Percentiles rank a stretch among this genome's conserved stretches.
These are phyloP conservation scores for Penicillium palitans DNA, from an alignment of 2,329 filamentous ascomycete genomes.

Conservation along the genomic window DNA sequence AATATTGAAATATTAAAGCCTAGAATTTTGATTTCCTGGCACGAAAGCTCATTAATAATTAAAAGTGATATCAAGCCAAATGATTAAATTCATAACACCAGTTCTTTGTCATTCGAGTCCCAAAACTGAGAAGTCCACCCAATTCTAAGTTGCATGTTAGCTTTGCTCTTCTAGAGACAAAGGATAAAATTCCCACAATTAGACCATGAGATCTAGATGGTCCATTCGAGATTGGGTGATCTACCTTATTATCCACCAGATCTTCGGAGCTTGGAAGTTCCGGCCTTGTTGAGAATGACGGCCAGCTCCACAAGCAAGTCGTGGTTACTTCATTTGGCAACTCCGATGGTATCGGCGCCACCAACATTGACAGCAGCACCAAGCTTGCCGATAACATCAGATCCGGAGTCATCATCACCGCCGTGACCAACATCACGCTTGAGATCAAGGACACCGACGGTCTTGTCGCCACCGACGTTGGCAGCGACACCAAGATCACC, in stretches of 20 bases:
- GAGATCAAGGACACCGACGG: background rate
- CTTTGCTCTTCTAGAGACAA: background rate
- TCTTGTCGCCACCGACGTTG: background rate
- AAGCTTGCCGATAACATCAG: background rate
- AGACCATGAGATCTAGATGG: background rate
- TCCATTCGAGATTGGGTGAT: background rate
- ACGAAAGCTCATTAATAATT: background rate
- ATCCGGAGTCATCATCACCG: background rate
- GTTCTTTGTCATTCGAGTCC: background rate
- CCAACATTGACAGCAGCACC: background rate
- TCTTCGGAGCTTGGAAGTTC: too few relatives aligned
- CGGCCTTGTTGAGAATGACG: too few relatives aligned
- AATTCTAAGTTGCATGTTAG: background rate
- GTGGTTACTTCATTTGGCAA: background rate
- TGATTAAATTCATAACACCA: background rate
- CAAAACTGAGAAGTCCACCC: background rate
- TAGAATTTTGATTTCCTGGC: background rate
- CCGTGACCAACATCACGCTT: constrained; percentile 2
- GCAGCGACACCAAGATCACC: too few relatives aligned
- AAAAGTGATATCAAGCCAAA: background rate
- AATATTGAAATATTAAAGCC: background rate
- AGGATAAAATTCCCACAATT: background rate
- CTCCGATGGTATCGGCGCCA: background rate
- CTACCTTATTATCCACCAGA: background rate
- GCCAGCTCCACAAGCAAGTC: background rate